A percentile compares a stretch with the other conserved stretches of the same genome.
Evolutionary conservation across 176 grass and related monocot species (phyloP).

Genomic region (bread wheat (Triticum aestivum)): IWGSC_CS_RefSeq_v2.1 NC_057799.1:609670768-609671267

Average conservation of each 20-base stretch:
- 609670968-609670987: slow-evolving; percentile 48
- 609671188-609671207: slow-evolving; percentile 79
- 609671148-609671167: slow-evolving; percentile 93
- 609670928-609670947: slow-evolving; percentile 14
- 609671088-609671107: slow-evolving; percentile 78
- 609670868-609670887: slow-evolving; percentile 73
- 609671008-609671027: slow-evolving; percentile 30
- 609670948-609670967: slow-evolving; percentile 35
- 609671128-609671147: slow-evolving; percentile 68
- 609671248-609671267: slow-evolving; percentile 40
- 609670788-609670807: slow-evolving; percentile 58
- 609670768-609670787: slow-evolving; percentile 83
- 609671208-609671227: slow-evolving; percentile 43
- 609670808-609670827: slow-evolving; percentile 5
- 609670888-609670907: slow-evolving; percentile 76
- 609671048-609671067: slow-evolving; percentile 88
- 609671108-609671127: slow-evolving; percentile 69
- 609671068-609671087: slow-evolving; percentile 97
- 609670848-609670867: slow-evolving; percentile 46
- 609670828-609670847: slow-evolving; percentile 24
- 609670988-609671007: slow-evolving; percentile 31
- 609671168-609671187: slow-evolving; percentile 79
- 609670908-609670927: slow-evolving; percentile 50
- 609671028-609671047: slow-evolving; percentile 39
- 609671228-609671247: slow-evolving; percentile 50